Conservation (phyloP, 169 alveolate species). For the Condylostoma magnum region DNA sequence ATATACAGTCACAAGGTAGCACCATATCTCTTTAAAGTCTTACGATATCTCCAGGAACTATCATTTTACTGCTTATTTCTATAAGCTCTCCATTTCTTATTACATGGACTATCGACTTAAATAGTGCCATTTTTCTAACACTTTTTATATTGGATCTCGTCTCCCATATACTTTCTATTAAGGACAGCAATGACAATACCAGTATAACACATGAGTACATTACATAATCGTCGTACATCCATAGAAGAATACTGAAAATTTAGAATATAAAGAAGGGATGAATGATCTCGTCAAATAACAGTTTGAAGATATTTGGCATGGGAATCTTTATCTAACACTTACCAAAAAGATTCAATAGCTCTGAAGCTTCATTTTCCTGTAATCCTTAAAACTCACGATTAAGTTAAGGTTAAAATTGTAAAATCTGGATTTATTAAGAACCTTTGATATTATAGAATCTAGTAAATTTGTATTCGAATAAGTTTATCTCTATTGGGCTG, state of each 20-base stretch:
- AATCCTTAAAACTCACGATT: no score
- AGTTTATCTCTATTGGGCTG: no score
- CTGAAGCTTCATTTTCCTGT: no score
- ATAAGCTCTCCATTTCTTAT: slow-evolving; percentile 26
- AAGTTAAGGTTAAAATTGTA: no score
- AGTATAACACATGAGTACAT: slow-evolving; percentile 47
- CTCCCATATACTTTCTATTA: slow-evolving; percentile 24
- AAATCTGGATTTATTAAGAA: no score
- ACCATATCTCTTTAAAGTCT: slow-evolving; percentile 61
- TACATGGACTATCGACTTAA: slow-evolving; percentile 29
- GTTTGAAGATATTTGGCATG: slow-evolving; percentile 27
- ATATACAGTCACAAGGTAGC: slow-evolving; percentile 81
- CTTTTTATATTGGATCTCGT: slow-evolving; percentile 35
- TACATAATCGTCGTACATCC: slow-evolving; percentile 46
- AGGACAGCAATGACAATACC: slow-evolving; percentile 35
- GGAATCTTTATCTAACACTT: slow-evolving; percentile 26
- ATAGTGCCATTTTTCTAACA: slow-evolving; percentile 42
- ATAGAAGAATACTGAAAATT: slow-evolving; percentile 59
- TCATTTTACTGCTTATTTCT: slow-evolving; percentile 35
- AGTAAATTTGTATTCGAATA: no score
- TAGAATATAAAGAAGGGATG: slow-evolving; percentile 69
- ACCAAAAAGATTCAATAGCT: slow-evolving; percentile 27
- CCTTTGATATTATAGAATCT: no score
- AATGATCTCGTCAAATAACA: slow-evolving; percentile 37
- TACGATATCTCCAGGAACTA: slow-evolving; percentile 85